Conservation (phyloP, 1,284 basidiomycete genomes). For the Ustilago esculenta region DNA sequence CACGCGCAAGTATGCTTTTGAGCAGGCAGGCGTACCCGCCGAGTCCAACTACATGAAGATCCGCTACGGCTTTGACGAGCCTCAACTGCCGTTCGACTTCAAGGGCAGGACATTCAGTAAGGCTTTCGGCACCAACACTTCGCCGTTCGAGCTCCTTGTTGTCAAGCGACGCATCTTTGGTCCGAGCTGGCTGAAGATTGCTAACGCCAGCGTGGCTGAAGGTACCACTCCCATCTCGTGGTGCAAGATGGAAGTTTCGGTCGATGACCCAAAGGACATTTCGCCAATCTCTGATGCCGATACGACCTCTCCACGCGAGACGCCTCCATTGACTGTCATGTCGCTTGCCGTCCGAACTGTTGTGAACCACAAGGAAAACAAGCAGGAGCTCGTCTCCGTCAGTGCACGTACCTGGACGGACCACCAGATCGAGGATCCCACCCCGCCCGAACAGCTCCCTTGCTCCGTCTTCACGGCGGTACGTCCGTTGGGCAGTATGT, state of each 20-base stretch:
- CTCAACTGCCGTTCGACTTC: conserved; percentile 73
- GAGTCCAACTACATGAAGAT: conserved; percentile 87
- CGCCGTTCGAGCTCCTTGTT: conserved; percentile 92
- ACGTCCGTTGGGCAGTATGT: conserved; percentile 84
- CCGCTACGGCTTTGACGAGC: conserved; percentile 66
- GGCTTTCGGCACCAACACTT: conserved; percentile 92
- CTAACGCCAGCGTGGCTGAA: conserved; percentile 74
- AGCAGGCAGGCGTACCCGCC: conserved; percentile 82
- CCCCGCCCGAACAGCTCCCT: conserved; percentile 72
- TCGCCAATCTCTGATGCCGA: conserved; percentile 83
- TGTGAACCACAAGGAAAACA: conserved; percentile 92
- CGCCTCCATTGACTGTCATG: conserved; percentile 89
- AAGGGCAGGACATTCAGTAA: conserved; percentile 84
- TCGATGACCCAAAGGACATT: conserved; percentile 86
- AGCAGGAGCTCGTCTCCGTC: conserved; percentile 88
- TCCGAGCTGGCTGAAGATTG: conserved; percentile 93
- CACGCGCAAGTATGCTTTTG: conserved; percentile 91
- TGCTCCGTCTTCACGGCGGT: conserved; percentile 88
- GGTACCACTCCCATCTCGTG: conserved; percentile 57
- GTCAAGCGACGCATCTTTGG: conserved; percentile 98
- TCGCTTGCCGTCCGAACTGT: conserved; percentile 89
- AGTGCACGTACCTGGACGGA: conserved; percentile 86
- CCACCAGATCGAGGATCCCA: conserved; percentile 61
- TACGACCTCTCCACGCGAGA: conserved; percentile 77
- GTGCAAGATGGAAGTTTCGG: conserved; percentile 83